phyloP scores from a whole-genome alignment of 2,329 filamentous ascomycete species.

The Tothia fuscella region DNA sequence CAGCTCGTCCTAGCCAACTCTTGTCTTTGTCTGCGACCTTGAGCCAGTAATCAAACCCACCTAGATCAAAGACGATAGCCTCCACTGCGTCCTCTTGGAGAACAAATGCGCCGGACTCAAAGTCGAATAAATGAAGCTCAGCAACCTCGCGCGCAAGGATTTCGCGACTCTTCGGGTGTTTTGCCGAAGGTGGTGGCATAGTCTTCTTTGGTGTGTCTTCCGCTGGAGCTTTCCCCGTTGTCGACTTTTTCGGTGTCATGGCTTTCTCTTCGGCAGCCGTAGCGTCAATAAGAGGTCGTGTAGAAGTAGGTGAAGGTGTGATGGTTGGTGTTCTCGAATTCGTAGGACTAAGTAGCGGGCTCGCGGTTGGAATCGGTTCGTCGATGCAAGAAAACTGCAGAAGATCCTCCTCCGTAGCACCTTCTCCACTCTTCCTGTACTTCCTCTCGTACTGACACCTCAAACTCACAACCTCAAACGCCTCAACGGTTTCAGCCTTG shows the following conservation, averaged over 20 bases:
- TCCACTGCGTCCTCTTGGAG: conserved; percentile 63
- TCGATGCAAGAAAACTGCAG: conserved; percentile 70
- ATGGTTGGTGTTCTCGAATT: conserved; percentile 23
- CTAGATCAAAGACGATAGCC: conserved; percentile 73
- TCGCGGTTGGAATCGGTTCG: conserved; percentile 47
- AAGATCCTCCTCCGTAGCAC: conserved; percentile 71
- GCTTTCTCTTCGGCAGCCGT: conserved; percentile 24
- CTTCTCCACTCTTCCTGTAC: conserved; percentile 67
- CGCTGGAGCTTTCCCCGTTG: conserved; percentile 18
- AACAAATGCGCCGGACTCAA: conserved; percentile 73
- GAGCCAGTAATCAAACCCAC: conserved; percentile 91
- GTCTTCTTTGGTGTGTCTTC: conserved; percentile 38
- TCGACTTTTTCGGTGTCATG: conserved; percentile 15
- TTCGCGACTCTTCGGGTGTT: conserved; percentile 57
- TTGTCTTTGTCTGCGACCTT: conserved; percentile 66
- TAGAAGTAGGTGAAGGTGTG: conserved; percentile 21
- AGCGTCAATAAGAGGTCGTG: conserved; percentile 17
- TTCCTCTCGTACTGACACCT: conserved; percentile 98
- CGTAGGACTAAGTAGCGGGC: conserved; percentile 39
- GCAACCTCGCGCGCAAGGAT: conserved; percentile 63
- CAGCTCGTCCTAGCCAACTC: conserved; percentile 76
- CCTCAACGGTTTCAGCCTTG: conserved; percentile 56
- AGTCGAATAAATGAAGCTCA: conserved; percentile 90
- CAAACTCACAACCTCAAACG: conserved; percentile 71
- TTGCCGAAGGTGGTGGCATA: conserved; percentile 42